Evolutionary conservation across 177 flowering plant genomes (phyloP), one percentile per base, ranked within the genome.

Genomic region (Vitis hybrid): DNA sequence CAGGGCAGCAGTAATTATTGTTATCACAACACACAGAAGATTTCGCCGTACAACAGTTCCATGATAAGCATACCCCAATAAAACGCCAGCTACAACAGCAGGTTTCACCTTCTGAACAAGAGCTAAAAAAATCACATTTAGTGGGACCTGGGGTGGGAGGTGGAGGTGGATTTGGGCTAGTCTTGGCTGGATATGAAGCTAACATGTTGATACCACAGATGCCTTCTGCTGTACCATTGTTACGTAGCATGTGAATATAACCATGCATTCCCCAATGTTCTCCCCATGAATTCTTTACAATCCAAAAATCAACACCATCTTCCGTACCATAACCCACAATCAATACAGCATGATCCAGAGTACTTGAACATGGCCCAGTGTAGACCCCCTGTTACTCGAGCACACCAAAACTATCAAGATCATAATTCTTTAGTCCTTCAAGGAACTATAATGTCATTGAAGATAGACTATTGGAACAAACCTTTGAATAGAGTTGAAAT

Each of bases 231-330:
- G 77, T 80, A 12, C 85, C 90, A 66, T 74, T 77, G 67, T 85
- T 93, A 9, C 99, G 84, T 15, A 52, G 76, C 85, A 95, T 87
- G 76, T 91, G 81, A 48, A 90, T 83, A 62, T 90, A 95, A 24
- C 99, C 99, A 56, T 79, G 61, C 85, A 89, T 90, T 72, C 99
- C 99, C 99, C 99, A 95, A 9, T 49, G 11, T 50, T 67, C 81
- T 71, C 98, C 99, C 98, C 99, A 95, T 30, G 97, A 92, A 50
- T 95, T 93, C 82, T 95, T 93, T 55, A 92, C 73, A 52, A 93
- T 90, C 99, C 99, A 95, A 69, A 91, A 93, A 72, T 93, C 96
- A 49, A 75, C 79, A 10, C 97, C 98, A 75, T 90, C 84, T 78
- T 89, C 83, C 1, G 99, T 89, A 17, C 87, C 96, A 77, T 91